A percentile compares a stretch with the other conserved stretches of the same genome.
phyloP scores from a whole-genome alignment of 2,329 filamentous ascomycete genomes.

The Paraphaeosphaeria sporulosa region DNA sequence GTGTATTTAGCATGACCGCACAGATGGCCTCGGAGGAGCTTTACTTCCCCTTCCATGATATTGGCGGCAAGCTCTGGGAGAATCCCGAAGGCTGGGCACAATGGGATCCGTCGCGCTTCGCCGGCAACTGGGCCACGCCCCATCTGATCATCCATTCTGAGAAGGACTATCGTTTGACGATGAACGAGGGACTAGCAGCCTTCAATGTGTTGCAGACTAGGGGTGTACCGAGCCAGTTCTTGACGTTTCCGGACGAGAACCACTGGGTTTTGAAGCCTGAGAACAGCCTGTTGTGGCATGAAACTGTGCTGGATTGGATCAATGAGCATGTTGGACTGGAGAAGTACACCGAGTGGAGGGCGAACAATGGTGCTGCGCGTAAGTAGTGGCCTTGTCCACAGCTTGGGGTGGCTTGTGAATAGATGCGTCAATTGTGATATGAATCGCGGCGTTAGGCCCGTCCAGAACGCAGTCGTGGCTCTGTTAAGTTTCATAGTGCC shows the following conservation, averaged over 20 bases:
- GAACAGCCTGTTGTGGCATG: constrained; percentile 90
- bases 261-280: constrained; percentile 91
- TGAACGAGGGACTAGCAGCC: constrained; percentile 82
- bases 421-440: not conserved
- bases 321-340: constrained; percentile 65
- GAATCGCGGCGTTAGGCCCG: too few species aligned
- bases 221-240: constrained; percentile 76
- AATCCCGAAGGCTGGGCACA: constrained; percentile 59
- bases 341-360: constrained; percentile 44
- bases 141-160: constrained; percentile 91
- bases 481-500: too few species aligned
- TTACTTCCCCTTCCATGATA: constrained; percentile 60
- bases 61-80: constrained; percentile 45
- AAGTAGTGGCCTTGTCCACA: not conserved
- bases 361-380: constrained; percentile 8
- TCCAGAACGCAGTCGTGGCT: too few species aligned
- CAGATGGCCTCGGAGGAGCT: constrained; percentile 60
- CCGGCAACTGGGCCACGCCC: constrained; percentile 80
- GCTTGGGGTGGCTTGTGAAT: not conserved
- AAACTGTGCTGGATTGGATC: constrained; percentile 81
- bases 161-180: constrained; percentile 85
- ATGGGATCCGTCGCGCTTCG: constrained; percentile 65
- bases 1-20: constrained; percentile 73
- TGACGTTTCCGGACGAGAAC: constrained; percentile 82
- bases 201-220: constrained; percentile 85